phyloP scores from a whole-genome alignment of 306 rosid genomes.

The Ammopiptanthus mongolicus region DNA sequence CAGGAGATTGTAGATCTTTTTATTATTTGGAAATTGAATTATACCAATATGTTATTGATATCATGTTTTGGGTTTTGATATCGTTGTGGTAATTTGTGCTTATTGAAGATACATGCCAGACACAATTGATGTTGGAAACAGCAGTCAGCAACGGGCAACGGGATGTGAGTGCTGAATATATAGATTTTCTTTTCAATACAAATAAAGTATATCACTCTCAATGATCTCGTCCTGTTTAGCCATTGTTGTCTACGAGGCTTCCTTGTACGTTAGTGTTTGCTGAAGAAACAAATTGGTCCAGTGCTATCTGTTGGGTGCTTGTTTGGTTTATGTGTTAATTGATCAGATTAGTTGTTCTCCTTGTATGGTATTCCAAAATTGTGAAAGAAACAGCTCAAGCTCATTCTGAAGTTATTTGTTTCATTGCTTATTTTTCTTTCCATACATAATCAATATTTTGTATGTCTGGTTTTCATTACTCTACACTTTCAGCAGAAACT shows the following conservation, averaged over 20 bases:
- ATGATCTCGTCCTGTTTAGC: constrained; percentile 27
- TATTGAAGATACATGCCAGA: constrained; percentile 87
- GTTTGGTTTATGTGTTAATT: constrained; percentile 26
- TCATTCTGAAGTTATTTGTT: constrained; percentile 12
- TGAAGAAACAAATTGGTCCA: constrained; percentile 42
- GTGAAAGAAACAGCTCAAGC: constrained; percentile 18
- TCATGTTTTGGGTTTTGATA: constrained; percentile 13
- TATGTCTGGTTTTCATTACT: background rate
- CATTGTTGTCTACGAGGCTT: constrained; percentile 32
- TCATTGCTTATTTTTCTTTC: background rate
- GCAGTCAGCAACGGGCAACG: constrained; percentile 70
- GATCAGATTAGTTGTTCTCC: constrained; percentile 6
- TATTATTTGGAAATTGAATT: background rate
- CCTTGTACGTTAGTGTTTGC: constrained; percentile 52
- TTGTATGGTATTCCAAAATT: constrained; percentile 18
- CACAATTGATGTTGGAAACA: constrained; percentile 86
- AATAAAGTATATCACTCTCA: constrained; percentile 33
- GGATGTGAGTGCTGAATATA: constrained; percentile 88
- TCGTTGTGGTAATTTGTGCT: constrained; percentile 21
- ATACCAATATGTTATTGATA: constrained; percentile 14
- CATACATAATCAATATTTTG: background rate
- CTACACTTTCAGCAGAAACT: background rate
- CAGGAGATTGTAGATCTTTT: background rate
- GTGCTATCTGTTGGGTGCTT: constrained; percentile 37
- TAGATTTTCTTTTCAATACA: constrained; percentile 37